phyloP scores from a whole-genome alignment of 139 green algal species.

The Chlorella sp. region DNA sequence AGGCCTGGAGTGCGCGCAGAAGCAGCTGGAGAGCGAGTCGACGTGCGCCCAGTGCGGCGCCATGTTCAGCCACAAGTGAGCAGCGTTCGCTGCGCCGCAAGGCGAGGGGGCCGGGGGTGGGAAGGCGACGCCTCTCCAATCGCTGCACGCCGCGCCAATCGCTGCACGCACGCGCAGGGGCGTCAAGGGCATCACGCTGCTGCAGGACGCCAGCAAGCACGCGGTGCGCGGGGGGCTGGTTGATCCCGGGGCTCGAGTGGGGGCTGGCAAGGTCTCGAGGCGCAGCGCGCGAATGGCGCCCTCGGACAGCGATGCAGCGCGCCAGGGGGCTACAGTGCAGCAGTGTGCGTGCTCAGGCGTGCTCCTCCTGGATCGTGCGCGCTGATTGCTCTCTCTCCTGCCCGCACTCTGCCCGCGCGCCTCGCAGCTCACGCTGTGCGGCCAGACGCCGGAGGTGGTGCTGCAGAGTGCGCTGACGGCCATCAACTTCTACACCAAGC shows the following conservation, averaged over 20 bases:
- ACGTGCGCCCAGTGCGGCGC: not conserved
- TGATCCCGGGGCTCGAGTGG: no score
- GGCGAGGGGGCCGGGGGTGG: no score
- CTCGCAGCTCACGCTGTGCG: slow-evolving; percentile 32
- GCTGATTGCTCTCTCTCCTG: not conserved
- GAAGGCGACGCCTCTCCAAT: no score
- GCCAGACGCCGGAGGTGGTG: slow-evolving; percentile 38
- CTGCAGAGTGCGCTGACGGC: slow-evolving; percentile 29
- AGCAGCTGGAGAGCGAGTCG: not conserved
- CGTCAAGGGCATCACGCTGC: not conserved
- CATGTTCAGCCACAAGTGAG: not conserved
- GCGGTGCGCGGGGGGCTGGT: not conserved
- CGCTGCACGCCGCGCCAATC: no score
- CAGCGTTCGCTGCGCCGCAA: not conserved
- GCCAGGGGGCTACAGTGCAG: no score
- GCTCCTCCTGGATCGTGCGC: no score
- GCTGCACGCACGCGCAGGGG: not conserved
- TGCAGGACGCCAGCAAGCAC: not conserved
- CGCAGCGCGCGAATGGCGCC: no score
- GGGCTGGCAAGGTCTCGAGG: no score
- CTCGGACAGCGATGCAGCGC: no score
- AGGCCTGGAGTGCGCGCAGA: not conserved
- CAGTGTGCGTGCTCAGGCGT: no score
- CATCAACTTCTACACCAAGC: slow-evolving; percentile 40
- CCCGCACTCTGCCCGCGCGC: not conserved